Percentiles rank a stretch among this genome's conserved stretches.
These are phyloP conservation scores for Cucurbita pepo DNA, from an alignment of 306 rosid species.

Conservation along the genomic window DNA sequence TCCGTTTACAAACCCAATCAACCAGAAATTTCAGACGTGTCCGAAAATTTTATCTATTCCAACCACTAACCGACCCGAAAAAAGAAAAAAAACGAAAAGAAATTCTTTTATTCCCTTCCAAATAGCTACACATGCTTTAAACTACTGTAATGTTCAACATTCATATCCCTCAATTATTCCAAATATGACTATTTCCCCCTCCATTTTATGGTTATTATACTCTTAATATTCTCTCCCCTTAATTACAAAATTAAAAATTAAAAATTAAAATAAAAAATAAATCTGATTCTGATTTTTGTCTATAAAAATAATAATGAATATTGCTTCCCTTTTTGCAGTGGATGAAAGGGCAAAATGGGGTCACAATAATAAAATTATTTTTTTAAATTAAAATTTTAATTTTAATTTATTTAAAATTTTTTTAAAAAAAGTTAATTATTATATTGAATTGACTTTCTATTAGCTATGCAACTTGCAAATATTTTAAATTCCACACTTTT, in stretches of 20 bases:
- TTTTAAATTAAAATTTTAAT: background rate
- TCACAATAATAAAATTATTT: slow-evolving; percentile 5
- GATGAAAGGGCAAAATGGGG: slow-evolving; percentile 42
- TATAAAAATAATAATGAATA: slow-evolving; percentile 16
- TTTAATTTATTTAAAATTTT: no score
- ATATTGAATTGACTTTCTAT: background rate
- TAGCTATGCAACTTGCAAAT: background rate
- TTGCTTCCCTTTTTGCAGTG: slow-evolving; percentile 22
- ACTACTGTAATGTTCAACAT: slow-evolving; percentile 42
- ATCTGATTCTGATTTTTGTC: slow-evolving; percentile 71
- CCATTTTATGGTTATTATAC: slow-evolving; percentile 2
- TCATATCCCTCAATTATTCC: slow-evolving; percentile 31
- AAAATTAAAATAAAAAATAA: slow-evolving; percentile 34
- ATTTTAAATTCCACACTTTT: background rate
- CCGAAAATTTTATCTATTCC: no score
- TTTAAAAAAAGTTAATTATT: background rate
- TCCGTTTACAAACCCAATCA: no score
- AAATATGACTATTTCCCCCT: background rate
- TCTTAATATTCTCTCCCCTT: slow-evolving; percentile 12
- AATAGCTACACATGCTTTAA: slow-evolving; percentile 19
- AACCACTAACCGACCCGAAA: no score
- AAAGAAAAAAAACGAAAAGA: slow-evolving; percentile 17
- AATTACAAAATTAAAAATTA: slow-evolving; percentile 1
- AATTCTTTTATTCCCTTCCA: slow-evolving; percentile 47
- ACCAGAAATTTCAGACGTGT: no score